Conservation (phyloP, 1,139 yeast species). For the Magnusiomyces tetraspermus region DNA sequence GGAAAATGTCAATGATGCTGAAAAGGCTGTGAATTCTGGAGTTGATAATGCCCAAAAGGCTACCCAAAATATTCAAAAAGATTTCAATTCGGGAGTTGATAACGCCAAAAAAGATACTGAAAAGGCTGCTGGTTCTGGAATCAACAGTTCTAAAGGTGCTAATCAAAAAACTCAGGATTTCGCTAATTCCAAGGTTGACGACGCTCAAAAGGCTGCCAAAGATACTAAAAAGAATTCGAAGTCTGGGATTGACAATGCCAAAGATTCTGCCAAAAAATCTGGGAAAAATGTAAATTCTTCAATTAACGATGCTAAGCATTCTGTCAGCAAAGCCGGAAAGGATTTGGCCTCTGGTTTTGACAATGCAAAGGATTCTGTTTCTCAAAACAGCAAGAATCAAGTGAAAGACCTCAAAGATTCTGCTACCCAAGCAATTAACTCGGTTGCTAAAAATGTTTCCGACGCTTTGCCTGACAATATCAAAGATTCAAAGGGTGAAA, state of each 20-base stretch:
- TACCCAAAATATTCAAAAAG: background rate
- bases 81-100: background rate
- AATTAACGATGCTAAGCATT: background rate
- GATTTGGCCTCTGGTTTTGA: background rate
- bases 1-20: conserved; percentile 2
- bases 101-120: too few relatives aligned
- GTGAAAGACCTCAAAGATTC: background rate
- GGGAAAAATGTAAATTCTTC: background rate
- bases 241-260: conserved; percentile 10
- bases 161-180: too few relatives aligned
- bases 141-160: too few relatives aligned
- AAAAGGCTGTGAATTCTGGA: background rate
- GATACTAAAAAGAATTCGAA: too few relatives aligned
- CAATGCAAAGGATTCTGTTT: background rate
- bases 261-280: conserved; percentile 1
- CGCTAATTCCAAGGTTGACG: too few relatives aligned
- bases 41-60: background rate
- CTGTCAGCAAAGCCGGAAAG: background rate
- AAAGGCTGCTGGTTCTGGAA: too few relatives aligned
- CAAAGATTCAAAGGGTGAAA: background rate
- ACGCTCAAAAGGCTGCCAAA: too few relatives aligned
- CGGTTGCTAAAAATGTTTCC: background rate
- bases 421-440: background rate
- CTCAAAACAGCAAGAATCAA: too few relatives aligned
- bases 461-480: background rate